Percentiles rank a stretch among this genome's conserved stretches.
Evolutionary conservation across 2,329 filamentous ascomycete species (phyloP).

Genomic region (Neofusicoccum laricinum): DNA sequence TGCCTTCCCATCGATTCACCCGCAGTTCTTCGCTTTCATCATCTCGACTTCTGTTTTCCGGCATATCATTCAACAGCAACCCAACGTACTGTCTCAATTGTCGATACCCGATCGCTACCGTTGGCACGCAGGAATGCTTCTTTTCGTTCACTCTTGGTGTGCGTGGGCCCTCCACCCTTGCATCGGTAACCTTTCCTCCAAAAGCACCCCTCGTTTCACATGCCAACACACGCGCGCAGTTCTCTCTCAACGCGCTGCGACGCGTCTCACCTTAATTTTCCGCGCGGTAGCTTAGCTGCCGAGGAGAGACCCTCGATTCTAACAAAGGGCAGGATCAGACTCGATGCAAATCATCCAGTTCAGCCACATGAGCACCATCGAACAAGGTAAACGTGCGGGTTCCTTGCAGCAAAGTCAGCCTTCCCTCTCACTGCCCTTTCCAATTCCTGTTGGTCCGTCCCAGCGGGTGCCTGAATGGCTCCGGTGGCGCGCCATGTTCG

Average conservation of each 20-base stretch:
- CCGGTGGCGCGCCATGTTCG: neutral
- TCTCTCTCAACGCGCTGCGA: neutral
- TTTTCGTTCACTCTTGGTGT: neutral
- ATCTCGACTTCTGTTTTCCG: too few species aligned
- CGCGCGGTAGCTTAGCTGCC: neutral
- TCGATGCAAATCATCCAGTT: neutral
- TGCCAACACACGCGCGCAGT: neutral
- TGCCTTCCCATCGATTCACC: too few species aligned
- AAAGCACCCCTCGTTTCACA: neutral
- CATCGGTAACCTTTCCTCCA: neutral
- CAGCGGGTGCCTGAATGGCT: neutral
- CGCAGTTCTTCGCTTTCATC: too few species aligned
- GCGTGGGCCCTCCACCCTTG: neutral
- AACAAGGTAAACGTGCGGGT: neutral
- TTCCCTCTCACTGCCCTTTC: neutral
- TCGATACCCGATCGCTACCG: too few species aligned
- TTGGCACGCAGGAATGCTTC: neutral
- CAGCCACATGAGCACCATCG: neutral
- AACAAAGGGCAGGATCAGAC: neutral
- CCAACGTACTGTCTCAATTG: too few species aligned
- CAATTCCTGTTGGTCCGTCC: neutral
- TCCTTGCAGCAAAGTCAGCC: constrained; percentile 3
- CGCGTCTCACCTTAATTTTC: neutral
- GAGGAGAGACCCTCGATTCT: neutral
- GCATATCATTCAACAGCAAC: too few species aligned